Evolutionary conservation across 768 basidiomycete genomes (phyloP), one percentile per base, ranked within the genome.

Genomic region (Rhodotorula paludigena): DNA sequence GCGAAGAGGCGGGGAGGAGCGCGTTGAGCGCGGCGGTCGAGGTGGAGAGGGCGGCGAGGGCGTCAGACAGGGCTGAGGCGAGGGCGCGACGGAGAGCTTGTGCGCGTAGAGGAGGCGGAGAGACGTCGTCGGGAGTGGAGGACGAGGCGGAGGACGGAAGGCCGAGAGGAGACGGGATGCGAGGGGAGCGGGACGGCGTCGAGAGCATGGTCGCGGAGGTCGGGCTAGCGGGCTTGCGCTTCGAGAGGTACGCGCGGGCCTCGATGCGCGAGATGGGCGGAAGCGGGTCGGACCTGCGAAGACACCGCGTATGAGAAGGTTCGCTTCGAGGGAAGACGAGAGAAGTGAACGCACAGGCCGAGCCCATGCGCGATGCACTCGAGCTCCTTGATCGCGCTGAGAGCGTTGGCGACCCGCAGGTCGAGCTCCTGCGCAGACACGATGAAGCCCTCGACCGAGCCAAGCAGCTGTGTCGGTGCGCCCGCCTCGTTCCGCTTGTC

Each of bases 211-310:
- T n/a, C 6, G 58, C n/a, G 7, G 52, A 35, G 41, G 60, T 45
- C 20, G 39, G 42, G 36, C 23, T 41, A 20, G 53, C 12, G 3
- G 54, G 12, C 47, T 35, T 36, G 33, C 23, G 25, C 8, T 38
- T 30, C 10, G 49, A 44, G 30, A 47, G 58, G 45, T 36, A 36
- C 23, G 48, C 53, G 21, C 41, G 61, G 18, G 49, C 57, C 8
- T 48, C 58, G 52, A 69, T 59, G 20, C 57, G 53, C 9, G 68
- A 60, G 47, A 69, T 63, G 16, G 61, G 59, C 23, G 65, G 59
- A 1, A 66, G 54, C 2, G 65, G 59, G 45, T 66, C 58, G 28
- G 65, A 66, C 3, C 62, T 59, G 57, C 20, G n/a, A n/a, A 23
- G 28, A 4, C 35, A 25, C 35, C 11, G 15, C 12, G 32, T 8